A percentile compares a stretch with the other conserved stretches of the same genome.
These are phyloP conservation scores for Cnidoscolus chayamansa DNA, from an alignment of 441 rosid species.

Conservation along the genomic window DNA sequence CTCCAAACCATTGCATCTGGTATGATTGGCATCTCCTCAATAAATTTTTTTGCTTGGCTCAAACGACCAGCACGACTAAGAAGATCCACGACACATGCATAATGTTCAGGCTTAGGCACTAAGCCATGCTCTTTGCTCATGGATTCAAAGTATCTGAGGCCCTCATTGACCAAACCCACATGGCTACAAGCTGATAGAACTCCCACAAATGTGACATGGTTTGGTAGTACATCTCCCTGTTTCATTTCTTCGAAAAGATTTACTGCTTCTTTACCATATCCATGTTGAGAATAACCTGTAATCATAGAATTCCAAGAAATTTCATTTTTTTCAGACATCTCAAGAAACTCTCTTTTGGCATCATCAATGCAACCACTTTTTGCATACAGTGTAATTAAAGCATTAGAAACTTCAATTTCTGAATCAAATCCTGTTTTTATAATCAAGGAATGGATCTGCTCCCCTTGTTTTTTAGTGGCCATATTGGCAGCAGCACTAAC, in stretches of 20 bases:
- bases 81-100: constrained; percentile 79
- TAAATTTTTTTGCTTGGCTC: constrained; percentile 50
- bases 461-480: constrained; percentile 48
- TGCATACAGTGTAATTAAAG: constrained; percentile 71
- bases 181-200: constrained; percentile 85
- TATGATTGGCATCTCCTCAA: constrained; percentile 47
- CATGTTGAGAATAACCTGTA: constrained; percentile 80
- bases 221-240: constrained; percentile 50
- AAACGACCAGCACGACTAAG: constrained; percentile 79
- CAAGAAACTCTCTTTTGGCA: constrained; percentile 54
- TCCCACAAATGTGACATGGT: constrained; percentile 69
- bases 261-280: constrained; percentile 55
- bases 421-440: constrained; percentile 56
- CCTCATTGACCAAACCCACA: constrained; percentile 68
- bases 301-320: constrained; percentile 92
- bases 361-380: constrained; percentile 75
- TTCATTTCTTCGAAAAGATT: constrained; percentile 71
- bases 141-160: constrained; percentile 48
- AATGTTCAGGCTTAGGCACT: constrained; percentile 72
- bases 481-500: too few relatives aligned
- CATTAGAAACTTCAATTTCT: constrained; percentile 54
- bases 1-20: constrained; percentile 90
- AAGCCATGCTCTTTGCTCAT: constrained; percentile 53
- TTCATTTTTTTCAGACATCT: constrained; percentile 60
- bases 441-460: constrained; percentile 60